phyloP scores from a whole-genome alignment of 441 rosid species.

The Breynia disticha region DNA sequence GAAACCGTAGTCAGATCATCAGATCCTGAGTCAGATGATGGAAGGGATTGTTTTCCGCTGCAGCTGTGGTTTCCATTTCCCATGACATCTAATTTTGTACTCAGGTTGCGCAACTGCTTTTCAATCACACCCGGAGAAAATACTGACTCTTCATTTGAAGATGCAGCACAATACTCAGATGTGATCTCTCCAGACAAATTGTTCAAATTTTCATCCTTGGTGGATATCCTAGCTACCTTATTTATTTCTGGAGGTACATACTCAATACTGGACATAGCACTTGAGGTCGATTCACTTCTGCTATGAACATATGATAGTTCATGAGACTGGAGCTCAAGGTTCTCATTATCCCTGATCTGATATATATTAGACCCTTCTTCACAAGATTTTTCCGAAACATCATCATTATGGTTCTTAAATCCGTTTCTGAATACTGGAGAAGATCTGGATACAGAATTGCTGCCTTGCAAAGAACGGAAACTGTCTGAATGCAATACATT shows the following conservation, averaged over 20 bases:
- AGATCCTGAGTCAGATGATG: slow-evolving; percentile 25
- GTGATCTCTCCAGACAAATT: slow-evolving; percentile 25
- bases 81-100: slow-evolving; percentile 23
- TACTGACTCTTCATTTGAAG: slow-evolving; percentile 23
- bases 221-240: slow-evolving; percentile 21
- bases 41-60: slow-evolving; percentile 17
- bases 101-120: slow-evolving; percentile 29
- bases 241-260: slow-evolving; percentile 35
- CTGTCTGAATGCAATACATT: slow-evolving; percentile 39
- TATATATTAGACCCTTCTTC: slow-evolving; percentile 30
- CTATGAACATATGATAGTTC: slow-evolving; percentile 59
- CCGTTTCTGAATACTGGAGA: slow-evolving; percentile 46
- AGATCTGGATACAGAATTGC: slow-evolving; percentile 53
- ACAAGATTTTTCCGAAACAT: slow-evolving; percentile 32
- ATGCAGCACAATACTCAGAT: slow-evolving; percentile 17
- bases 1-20: slow-evolving; percentile 39
- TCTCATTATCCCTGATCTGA: slow-evolving; percentile 37
- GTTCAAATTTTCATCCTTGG: slow-evolving; percentile 20
- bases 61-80: slow-evolving; percentile 24
- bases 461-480: slow-evolving; percentile 34
- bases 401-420: slow-evolving; percentile 47
- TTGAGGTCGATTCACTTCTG: slow-evolving; percentile 69
- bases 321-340: slow-evolving; percentile 34
- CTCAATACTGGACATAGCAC: slow-evolving; percentile 60
- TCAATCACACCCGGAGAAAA: slow-evolving; percentile 25